Percentiles rank a stretch among this genome's conserved stretches.
These are phyloP conservation scores for Tetradesmus lagerheimii DNA, from an alignment of 139 green algal genomes.

Conservation along the genomic window DNA sequence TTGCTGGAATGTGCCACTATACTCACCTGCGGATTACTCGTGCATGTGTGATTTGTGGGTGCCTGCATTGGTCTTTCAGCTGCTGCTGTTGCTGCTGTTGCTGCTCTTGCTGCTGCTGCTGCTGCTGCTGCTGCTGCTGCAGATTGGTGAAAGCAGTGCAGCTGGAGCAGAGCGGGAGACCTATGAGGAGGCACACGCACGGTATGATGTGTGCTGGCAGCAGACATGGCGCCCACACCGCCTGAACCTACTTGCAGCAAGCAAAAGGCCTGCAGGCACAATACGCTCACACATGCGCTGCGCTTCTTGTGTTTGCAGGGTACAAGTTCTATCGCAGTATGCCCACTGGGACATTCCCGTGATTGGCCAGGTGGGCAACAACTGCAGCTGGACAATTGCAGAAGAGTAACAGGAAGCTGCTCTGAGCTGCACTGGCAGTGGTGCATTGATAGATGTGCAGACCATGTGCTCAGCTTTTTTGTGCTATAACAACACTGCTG, in stretches of 20 bases:
- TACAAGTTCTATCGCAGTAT: conserved; percentile 39
- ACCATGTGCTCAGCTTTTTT: too few species aligned
- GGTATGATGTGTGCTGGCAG: neutral
- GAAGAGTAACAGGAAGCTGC: too few species aligned
- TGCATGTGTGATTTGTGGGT: too few species aligned
- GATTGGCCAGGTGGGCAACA: conserved; percentile 79
- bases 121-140: neutral
- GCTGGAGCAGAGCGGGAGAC: conserved; percentile 81
- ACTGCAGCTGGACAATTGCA: too few species aligned
- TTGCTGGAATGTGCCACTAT: too few species aligned
- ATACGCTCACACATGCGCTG: neutral
- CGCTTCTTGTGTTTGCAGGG: neutral
- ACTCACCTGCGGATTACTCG: too few species aligned
- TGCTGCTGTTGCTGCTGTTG: too few species aligned
- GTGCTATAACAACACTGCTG: too few species aligned
- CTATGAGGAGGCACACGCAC: conserved; percentile 76
- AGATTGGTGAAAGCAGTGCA: conserved; percentile 63
- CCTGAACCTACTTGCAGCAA: neutral
- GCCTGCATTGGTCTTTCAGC: too few species aligned
- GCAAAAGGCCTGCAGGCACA: neutral
- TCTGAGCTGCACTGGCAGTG: too few species aligned
- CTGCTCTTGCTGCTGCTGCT: neutral
- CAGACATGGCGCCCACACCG: neutral
- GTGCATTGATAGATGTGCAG: too few species aligned
- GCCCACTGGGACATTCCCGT: conserved; percentile 82